Evolutionary conservation across 1,139 yeast species (phyloP), one percentile per base, ranked within the genome.

Genomic region (Scheffersomyces insectosa): DNA sequence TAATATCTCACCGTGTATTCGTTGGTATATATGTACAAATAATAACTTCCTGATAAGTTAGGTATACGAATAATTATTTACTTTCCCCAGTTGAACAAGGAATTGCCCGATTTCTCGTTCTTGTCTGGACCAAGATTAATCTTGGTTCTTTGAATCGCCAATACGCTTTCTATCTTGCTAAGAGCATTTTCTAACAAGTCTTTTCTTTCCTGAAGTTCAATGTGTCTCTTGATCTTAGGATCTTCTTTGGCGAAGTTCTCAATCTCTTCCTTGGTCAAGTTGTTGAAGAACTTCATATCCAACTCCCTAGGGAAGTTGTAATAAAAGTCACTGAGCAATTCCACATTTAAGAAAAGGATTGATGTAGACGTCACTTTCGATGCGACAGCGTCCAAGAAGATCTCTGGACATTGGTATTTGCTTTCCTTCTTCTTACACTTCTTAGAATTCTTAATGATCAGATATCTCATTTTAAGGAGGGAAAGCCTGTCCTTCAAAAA

Each of bases 261-360:
- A 46, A 93, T 77, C 58, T 91, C 95, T 42, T 89, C 96, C 41
- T 75, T 75, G 9, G 82, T 72, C 56, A 93, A 70, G 41, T 75
- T 75, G 48, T 73, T 75, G 47, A 87, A 82, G 48, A 95, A 77
- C 51, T 84, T 81, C 44, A 75, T 73, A 63, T 95, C 99, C 49
- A 95, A 74, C 61, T 90, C 97, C 44, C 98, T 78, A 1, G 99
- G 99, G 68, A 95, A 93, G 57, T 89, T 90, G 66, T 95, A 93
- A 65, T 91, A 93, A 59, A 95, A 95, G 65, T 95, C 99, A 53
- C 96, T 86, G 51, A 95, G 72, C 39, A 95, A 72, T 65, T 95
- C 99, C 39, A 95, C 98, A 59, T 95, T 95, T 59, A 95, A 70
- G 57, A 95, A 95, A 49, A 95, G 68, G 3, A 95, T 95, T 0